Evolutionary conservation across 768 basidiomycete genomes (phyloP), one percentile per base, ranked within the genome.

Genomic region (Suillus discolor): DNA sequence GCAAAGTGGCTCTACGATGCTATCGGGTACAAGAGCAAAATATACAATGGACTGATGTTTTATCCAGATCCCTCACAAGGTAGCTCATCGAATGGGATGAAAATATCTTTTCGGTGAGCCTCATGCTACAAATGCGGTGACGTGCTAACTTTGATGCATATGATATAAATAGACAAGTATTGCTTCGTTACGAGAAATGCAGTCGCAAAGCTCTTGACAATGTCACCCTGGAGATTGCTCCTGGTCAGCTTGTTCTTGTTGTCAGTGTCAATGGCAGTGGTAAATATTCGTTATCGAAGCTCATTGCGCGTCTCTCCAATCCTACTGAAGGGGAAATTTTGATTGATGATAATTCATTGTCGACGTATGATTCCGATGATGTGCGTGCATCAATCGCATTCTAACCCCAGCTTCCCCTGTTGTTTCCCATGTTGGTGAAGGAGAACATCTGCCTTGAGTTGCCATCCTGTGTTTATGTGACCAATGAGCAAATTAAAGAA

Each of bases 241-340:
- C 74, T 3, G 76, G 76, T 25, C 69, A 75, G 23, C 68, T 75
- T 31, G 71, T 79, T 45, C 71, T 78, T 39, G 67, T 78, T 0
- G 77, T 77, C 0, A 77, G 77, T 28, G 63, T 65, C 39, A 75
- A 75, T 44, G 73, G 74, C 0, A 73, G 73, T 45, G 74, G 74
- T 11, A 75, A 75, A 62, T 75, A 72, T 13, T 65, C 75, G 2
- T 57, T 87, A 23, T 74, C 87, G 20, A 84, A 84, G 54, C 74
- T 88, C 15, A 72, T 89, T 5, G 77, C 84, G 0, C 75, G 85
- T 1, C 70, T 87, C 4, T 86, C 84, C 69, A 82, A 85, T 59
- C 79, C 81, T 0, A 77, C 78, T 0, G 72, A 75, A 0, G 87
- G 85, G 0, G 69, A 78, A 8, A 71, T 88, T 6, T 69, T 81